Base-by-base conservation (phyloP, 352 stramenopile genomes). In the Phytopythium sindhum region DNA sequence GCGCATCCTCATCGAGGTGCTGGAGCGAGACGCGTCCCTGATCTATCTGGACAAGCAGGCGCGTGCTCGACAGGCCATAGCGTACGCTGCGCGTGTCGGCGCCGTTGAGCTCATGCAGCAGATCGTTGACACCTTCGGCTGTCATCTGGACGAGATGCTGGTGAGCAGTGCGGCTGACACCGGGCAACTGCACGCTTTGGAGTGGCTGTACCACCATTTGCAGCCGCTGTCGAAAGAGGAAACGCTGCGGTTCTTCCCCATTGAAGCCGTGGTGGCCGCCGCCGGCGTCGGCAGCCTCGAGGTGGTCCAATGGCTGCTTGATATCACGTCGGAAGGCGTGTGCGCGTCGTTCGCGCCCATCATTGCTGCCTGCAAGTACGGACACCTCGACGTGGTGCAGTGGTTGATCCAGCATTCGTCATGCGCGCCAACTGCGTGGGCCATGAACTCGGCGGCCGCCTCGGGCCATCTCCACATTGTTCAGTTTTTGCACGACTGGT, bases 341-440 rank as follows among this genome's bases (percentile, higher is more conserved):
- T 78, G 19, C 65, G 64, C n/a, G 28, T 45, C 55, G 54, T 63
- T 39, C 52, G 61, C 45, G 51, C 60, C 56, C 10, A 57, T 37
- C 26, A 60, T 41, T 47, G 65, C 26, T 11, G 66, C 66, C 14
- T 59, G 61, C 33, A 69, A 60, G 12, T 31, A 58, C 35, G 63
- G 67, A 28, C 67, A 65, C 23, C 58, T 73, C 21, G 51, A 65
- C 39, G 57, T 73, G 2, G 59, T 73, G 26, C 60, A 72, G 37
- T 74, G 64, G 64, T 45, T 74, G 42, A 8, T 33, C 14, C 19
- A 21, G 21, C 52, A 58, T 7, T 24, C 31, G 29, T 55, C 45
- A 55, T 35, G 39, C 57, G n/a, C 8, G 11, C 12, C 39, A 54
- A 48, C 71, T 8, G 61, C 66, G 26, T 67, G 69, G 39, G 65